phyloP scores from a whole-genome alignment of 768 basidiomycete species.

The Albatrellus ellisii region DNA sequence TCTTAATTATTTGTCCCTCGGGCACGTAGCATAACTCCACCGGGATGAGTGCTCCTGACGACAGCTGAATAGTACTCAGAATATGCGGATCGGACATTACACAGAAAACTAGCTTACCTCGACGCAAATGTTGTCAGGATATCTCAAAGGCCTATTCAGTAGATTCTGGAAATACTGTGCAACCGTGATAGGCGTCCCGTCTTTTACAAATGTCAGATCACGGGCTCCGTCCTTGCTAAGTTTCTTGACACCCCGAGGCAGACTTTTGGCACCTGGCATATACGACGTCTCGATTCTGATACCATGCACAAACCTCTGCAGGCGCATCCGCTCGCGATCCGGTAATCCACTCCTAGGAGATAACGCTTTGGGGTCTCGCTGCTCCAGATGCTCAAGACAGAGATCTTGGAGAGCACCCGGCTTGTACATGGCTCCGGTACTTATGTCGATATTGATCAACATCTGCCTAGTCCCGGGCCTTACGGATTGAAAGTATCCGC shows the following conservation, averaged over 20 bases:
- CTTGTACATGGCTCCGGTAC: conserved; percentile 65
- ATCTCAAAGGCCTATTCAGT: conserved; percentile 39
- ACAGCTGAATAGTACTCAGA: conserved; percentile 30
- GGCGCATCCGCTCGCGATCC: conserved; percentile 35
- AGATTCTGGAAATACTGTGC: conserved; percentile 46
- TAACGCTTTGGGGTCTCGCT: conserved; percentile 20
- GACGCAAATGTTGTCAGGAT: conserved; percentile 51
- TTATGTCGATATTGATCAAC: conserved; percentile 66
- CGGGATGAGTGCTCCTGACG: conserved; percentile 47
- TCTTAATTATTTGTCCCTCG: conserved; percentile 31
- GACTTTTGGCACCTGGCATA: conserved; percentile 3
- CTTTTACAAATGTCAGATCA: conserved; percentile 39
- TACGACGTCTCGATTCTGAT: conserved; percentile 34
- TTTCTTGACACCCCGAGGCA: conserved; percentile 55
- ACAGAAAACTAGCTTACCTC: conserved; percentile 34
- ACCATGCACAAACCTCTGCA: conserved; percentile 44
- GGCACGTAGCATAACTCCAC: conserved; percentile 54
- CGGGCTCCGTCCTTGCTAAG: conserved; percentile 42
- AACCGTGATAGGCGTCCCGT: conserved; percentile 46
- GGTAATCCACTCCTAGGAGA: conserved; percentile 30
- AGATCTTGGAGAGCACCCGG: conserved; percentile 44
- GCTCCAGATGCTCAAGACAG: conserved; percentile 41
- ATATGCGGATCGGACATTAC: neutral
- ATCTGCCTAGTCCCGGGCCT: conserved; percentile 52
- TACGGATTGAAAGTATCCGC: conserved; percentile 73